These are phyloP conservation scores for Pleurotus cornucopiae DNA, from an alignment of 768 basidiomycete species.

Conservation along the genomic window DNA sequence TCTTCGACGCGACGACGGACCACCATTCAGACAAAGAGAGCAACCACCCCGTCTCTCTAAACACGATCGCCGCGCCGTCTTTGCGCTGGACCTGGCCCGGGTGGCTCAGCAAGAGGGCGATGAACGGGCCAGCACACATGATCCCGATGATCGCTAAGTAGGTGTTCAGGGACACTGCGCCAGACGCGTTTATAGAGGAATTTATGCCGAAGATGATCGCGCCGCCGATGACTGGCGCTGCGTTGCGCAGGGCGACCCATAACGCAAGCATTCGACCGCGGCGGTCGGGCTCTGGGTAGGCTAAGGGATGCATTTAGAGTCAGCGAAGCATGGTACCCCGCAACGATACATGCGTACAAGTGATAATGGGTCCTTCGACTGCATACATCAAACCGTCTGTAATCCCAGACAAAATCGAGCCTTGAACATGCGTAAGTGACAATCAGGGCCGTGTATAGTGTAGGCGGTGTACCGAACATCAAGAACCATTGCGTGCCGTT, in stretches of 20 bases:
- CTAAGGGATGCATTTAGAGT: constrained; percentile 9
- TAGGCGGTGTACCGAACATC: constrained; percentile 19
- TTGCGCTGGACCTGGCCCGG: constrained; percentile 26
- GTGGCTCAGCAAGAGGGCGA: constrained; percentile 22
- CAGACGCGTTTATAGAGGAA: constrained; percentile 20
- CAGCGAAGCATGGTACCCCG: no score
- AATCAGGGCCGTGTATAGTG: background rate
- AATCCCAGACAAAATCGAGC: constrained; percentile 25
- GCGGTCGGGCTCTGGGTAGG: constrained; percentile 28
- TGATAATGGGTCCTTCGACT: constrained; percentile 29
- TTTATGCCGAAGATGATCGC: constrained; percentile 30
- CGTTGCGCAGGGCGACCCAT: constrained; percentile 29
- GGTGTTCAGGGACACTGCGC: constrained; percentile 27
- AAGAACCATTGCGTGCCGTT: constrained; percentile 31
- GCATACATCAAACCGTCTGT: constrained; percentile 29
- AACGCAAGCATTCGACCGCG: constrained; percentile 29
- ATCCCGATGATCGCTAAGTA: constrained; percentile 30
- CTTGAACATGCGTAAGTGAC: constrained; percentile 6
- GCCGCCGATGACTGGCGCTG: constrained; percentile 29
- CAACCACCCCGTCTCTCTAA: constrained; percentile 23
- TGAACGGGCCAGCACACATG: constrained; percentile 30
- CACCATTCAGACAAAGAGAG: constrained; percentile 24
- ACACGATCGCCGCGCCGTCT: constrained; percentile 25
- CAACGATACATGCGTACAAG: constrained; percentile 12
- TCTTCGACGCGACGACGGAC: constrained; percentile 20